Base-by-base conservation (phyloP, 2,329 filamentous ascomycete genomes). In the Xylariales sp. region DNA sequence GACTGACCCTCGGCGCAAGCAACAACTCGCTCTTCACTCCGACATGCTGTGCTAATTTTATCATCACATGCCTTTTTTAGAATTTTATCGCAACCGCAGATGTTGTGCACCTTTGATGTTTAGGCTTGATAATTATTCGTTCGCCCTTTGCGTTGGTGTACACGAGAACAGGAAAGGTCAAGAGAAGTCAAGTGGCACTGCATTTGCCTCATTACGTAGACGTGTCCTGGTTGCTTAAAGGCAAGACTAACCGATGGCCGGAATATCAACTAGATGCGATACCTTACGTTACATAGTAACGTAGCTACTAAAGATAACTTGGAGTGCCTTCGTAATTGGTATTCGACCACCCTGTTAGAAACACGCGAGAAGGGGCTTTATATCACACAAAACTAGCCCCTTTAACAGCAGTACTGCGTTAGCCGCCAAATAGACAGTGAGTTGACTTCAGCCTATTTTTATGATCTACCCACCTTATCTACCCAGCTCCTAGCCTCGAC, bases 31-130 rank as follows among this genome's bases (percentile, higher is more conserved):
- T 50, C 28, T 3, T 30, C 10, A 50, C 14, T 3, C 12, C 5
- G 23, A 32, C 14, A 53, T 32, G 14, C n/a, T 4, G n/a, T 54
- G 18, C n/a, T 16, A 39, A 32, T 30, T 12, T 41, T 14, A 7
- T 8, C 34, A 55, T n/a, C 39, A 32, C 39, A 28, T 56, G 30
- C 30, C 3, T 56, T 52, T 32, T 18, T 16, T 30, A n/a, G 5
- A 75, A 65, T 60, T 72, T 73, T 12, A 32, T 57, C 14, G 12
- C 43, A 18, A 9, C 16, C 10, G 32, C 36, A 14, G 43, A 53
- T 34, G 10, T 6, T 48, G 9, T 56, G 28, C 12, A 41, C 12
- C 39, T 41, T 41, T 41, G 16, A n/a, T 28, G 34, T 18, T 23
- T 3, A 56, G 30, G 6, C 36, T 45, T 16, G 12, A 23, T 52